Base-by-base conservation (phyloP, 2,329 filamentous ascomycete genomes). In the Fusarium solani-melongenae region DNA sequence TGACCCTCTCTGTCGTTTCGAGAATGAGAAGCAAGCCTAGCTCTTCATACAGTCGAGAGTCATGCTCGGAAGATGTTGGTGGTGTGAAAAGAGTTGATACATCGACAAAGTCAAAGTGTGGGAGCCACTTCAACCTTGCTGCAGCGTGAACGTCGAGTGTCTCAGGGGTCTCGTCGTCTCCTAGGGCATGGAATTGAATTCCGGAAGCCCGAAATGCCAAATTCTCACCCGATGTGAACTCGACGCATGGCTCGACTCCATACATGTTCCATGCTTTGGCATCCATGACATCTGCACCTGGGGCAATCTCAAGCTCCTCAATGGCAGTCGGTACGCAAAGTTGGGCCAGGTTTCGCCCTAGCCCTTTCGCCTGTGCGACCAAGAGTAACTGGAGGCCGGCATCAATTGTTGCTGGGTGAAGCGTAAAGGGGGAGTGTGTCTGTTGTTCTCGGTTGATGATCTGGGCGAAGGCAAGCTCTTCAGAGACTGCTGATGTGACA, bases 371-470 rank as follows among this genome's bases (percentile, higher is more conserved):
- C n/a, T 46, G 34, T 0, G 59, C 49, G 0, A 70, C 64, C 3
- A 68, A 10, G 2, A 67, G 44, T 1, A 67, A 11, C 36, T 70
- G 67, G 2, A 70, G 64, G 1, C 64, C 44, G 2, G 64, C 22
- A 17, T 70, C 67, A 22, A 70, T 70, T 0, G 64, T 64, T 8
- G 64, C 64, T 2, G 67, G 67, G 31, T 70, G 67, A 9, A 70
- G 11, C 3, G 67, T 64, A 15, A 64, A 70, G 1, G 67, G 59
- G 6, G 64, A 46, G 2, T 24, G 14, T 6, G 31, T 63, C 58
- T 57, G 31, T 1, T 17, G 1, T 9, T 29, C 46, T 58, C 17
- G 39, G 10, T 64, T 69, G 24, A 39, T 8, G 14, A 67, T 34
- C 6, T 46, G 36, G 1, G 36, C 67, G 5, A 57, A 39, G 10